Conservation (phyloP, 148 eudicot species). For the Camellia japonica region DNA sequence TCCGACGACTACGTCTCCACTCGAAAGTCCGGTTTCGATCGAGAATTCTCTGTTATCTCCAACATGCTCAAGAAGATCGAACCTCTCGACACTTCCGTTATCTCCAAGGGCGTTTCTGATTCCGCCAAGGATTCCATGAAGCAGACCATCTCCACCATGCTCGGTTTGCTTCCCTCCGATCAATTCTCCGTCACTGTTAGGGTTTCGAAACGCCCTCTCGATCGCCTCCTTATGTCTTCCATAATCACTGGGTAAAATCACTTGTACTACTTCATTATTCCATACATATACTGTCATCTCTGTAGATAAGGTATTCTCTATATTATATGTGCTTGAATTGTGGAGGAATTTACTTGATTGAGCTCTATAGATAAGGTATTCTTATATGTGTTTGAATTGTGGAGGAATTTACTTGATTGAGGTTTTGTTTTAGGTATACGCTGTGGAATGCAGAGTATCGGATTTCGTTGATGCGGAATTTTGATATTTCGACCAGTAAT, state of each 20-base stretch:
- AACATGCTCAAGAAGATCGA: constrained; percentile 65
- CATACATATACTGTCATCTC: background rate
- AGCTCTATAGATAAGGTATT: background rate
- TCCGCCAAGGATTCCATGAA: constrained; percentile 80
- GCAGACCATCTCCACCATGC: constrained; percentile 82
- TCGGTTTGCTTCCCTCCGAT: constrained; percentile 75
- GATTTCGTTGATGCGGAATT: constrained; percentile 74
- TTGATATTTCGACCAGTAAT: constrained; percentile 43
- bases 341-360: constrained; percentile 3
- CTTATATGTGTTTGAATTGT: background rate
- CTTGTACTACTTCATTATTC: background rate
- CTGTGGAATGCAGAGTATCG: constrained; percentile 92
- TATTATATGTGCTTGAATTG: background rate
- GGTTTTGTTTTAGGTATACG: constrained; percentile 52
- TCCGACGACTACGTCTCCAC: constrained; percentile 61
- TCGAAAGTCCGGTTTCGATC: constrained; percentile 52
- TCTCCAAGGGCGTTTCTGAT: constrained; percentile 67
- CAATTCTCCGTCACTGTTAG: constrained; percentile 66
- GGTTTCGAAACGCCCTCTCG: constrained; percentile 59
- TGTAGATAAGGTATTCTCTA: background rate
- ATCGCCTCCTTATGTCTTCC: constrained; percentile 64
- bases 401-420: constrained; percentile 1
- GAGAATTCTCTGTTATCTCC: constrained; percentile 73
- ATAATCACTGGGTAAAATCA: constrained; percentile 67
- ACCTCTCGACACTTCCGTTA: constrained; percentile 61